Base-by-base conservation (phyloP, 441 rosid genomes). In the Erodium texanum region DNA sequence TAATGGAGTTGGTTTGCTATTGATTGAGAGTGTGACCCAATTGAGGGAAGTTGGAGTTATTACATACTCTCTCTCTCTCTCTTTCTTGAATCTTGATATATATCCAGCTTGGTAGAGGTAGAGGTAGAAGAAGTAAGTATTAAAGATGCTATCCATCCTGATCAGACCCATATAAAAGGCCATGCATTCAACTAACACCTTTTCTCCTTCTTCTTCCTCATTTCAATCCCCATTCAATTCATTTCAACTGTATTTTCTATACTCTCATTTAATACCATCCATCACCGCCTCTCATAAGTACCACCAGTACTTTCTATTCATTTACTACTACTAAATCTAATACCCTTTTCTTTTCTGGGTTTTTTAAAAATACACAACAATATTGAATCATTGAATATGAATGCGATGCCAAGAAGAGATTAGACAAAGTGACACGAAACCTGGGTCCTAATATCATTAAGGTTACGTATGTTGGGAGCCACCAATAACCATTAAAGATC, bases 1-100 rank as follows among this genome's bases (percentile, higher is more conserved):
- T 52, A 52, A 52, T 16, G 22, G 22, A 52, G 61, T 52, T 52
- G 61, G 61, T 52, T 52, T 52, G 61, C 61, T 7, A 52, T 52
- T 52, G 61, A 52, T 52, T 52, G 61, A 52, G 61, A 52, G 61
- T 18, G 61, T 41, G 50, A 52, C 61, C 61, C 61, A 52, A 52
- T 52, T 52, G 61, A 16, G 9, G 61, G 61, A 52, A 52, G 12
- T 5, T 52, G 9, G 11, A 52, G 23, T 16, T 52, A 52, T 52
- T 52, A 52, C 23, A 15, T 9, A n/a, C 1, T 7, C 18, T 0
- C 56, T 41, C 50, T 41, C 50, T 41, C 50, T 41, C 20, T 52
- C 23, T n/a, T n/a, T 27, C 29, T 27, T 27, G 29, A 27, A 27
- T 27, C 29, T 27, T 27, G 29, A 27, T 27, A 3, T 27, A 27